Conservation (phyloP, 2,329 filamentous ascomycete species). For the Penicillium sp. region DNA sequence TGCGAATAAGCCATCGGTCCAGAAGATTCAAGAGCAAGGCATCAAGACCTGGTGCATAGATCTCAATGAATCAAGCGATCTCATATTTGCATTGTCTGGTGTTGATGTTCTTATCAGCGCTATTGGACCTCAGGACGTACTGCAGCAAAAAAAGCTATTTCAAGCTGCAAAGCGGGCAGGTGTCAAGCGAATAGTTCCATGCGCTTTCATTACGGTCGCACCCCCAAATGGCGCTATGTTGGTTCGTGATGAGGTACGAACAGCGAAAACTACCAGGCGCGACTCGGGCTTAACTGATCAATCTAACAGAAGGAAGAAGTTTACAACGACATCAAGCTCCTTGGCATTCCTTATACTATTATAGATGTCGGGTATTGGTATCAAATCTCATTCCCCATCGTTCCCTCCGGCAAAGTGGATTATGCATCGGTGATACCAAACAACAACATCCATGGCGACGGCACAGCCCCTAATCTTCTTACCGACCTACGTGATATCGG, state of each 20-base stretch:
- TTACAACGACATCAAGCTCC: conserved; percentile 42
- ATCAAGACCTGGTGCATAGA: conserved; percentile 34
- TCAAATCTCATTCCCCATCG: conserved; percentile 38
- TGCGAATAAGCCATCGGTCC: conserved; percentile 36
- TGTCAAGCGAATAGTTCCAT: conserved; percentile 36
- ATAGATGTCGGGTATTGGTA: conserved; percentile 56
- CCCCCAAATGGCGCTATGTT: conserved; percentile 37
- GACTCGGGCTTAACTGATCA: neutral
- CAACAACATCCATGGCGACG: neutral
- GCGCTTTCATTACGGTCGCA: conserved; percentile 41
- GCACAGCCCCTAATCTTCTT: neutral
- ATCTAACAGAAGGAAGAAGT: conserved; percentile 45
- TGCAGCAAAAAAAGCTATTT: conserved; percentile 35
- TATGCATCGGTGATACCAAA: neutral
- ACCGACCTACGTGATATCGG: conserved; percentile 7
- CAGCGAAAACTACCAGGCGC: neutral
- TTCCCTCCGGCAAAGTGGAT: conserved; percentile 17
- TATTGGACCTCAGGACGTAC: conserved; percentile 28
- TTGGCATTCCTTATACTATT: conserved; percentile 50
- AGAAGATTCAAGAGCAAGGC: conserved; percentile 28
- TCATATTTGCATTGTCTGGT: conserved; percentile 17
- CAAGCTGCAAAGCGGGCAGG: conserved; percentile 45
- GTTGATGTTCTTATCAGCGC: conserved; percentile 44
- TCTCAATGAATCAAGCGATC: neutral
- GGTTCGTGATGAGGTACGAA: conserved; percentile 27